Evolutionary conservation across 139 green algal species (phyloP).

Genomic region (Dunaliella sp.): DNA sequence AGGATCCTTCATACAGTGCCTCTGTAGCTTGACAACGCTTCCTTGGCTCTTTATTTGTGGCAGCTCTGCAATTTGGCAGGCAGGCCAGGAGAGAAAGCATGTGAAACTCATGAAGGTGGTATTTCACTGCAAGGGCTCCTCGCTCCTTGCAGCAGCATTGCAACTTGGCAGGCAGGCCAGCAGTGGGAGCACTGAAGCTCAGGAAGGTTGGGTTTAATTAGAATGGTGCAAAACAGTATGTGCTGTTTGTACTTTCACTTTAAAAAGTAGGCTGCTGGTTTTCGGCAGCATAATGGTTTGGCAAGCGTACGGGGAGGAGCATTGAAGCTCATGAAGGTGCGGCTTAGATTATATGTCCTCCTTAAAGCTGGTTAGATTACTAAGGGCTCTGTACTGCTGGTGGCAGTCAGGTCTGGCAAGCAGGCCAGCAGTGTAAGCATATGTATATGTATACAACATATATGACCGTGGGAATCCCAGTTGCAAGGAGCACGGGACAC

Average conservation of each 20-base stretch:
- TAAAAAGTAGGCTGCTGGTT: background rate
- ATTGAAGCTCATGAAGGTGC: too few species aligned
- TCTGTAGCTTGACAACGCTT: background rate
- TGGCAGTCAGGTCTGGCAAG: slow-evolving; percentile 70
- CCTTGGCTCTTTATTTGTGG: slow-evolving; percentile 18
- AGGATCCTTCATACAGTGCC: too few species aligned
- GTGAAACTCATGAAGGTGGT: slow-evolving; percentile 67
- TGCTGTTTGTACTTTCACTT: background rate
- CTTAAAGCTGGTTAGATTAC: too few species aligned
- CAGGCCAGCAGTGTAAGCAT: slow-evolving; percentile 68
- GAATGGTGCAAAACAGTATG: background rate
- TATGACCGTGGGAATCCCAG: too few species aligned
- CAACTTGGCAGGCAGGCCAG: slow-evolving; percentile 65
- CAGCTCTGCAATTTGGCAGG: slow-evolving; percentile 70
- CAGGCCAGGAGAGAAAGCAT: slow-evolving; percentile 68
- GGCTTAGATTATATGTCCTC: too few species aligned
- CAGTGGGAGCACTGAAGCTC: slow-evolving; percentile 74
- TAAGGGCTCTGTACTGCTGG: slow-evolving; percentile 35
- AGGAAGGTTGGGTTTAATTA: slow-evolving; percentile 36
- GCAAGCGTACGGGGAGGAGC: too few species aligned
- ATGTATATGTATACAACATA: too few species aligned
- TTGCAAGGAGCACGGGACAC: too few species aligned
- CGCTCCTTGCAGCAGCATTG: slow-evolving; percentile 47
- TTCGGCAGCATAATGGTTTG: background rate
- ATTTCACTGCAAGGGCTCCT: background rate